Evolutionary conservation across 257 asterid genomes (phyloP).

Genomic region (Solanum neorickii): DNA sequence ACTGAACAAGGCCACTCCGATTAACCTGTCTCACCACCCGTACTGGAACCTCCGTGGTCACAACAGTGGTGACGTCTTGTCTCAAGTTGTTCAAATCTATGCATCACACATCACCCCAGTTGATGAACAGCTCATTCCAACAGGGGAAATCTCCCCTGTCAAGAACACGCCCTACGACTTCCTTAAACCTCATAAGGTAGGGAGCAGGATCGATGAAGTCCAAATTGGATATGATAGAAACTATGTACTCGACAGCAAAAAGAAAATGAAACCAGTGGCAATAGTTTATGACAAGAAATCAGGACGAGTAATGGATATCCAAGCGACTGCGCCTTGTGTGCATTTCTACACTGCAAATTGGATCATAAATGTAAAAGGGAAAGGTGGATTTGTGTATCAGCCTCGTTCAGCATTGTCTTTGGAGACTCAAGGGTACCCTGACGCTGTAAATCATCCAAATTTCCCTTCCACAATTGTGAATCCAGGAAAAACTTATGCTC

Average conservation of each 20-base stretch:
- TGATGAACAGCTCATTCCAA: neutral
- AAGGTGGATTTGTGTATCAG: neutral
- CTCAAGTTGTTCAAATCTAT: neutral
- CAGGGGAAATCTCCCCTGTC: neutral
- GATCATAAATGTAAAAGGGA: neutral
- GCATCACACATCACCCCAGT: neutral
- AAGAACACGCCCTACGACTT: neutral
- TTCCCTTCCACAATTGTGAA: neutral
- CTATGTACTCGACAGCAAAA: neutral
- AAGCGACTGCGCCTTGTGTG: neutral
- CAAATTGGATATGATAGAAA: neutral
- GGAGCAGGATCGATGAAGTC: neutral
- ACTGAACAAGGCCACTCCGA: neutral
- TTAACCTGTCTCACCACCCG: conserved; percentile 1
- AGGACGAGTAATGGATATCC: neutral
- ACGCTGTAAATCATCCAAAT: conserved; percentile 3
- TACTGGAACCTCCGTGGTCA: conserved; percentile 10
- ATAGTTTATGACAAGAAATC: neutral
- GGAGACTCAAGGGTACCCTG: conserved; percentile 5
- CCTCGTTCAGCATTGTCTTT: neutral
- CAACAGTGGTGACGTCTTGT: neutral
- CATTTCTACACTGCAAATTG: conserved; percentile 1
- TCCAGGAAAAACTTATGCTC: neutral
- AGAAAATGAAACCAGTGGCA: neutral
- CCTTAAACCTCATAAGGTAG: neutral